Base-by-base conservation (phyloP, 257 asterid species). In the Ehretia macrophylla region DNA sequence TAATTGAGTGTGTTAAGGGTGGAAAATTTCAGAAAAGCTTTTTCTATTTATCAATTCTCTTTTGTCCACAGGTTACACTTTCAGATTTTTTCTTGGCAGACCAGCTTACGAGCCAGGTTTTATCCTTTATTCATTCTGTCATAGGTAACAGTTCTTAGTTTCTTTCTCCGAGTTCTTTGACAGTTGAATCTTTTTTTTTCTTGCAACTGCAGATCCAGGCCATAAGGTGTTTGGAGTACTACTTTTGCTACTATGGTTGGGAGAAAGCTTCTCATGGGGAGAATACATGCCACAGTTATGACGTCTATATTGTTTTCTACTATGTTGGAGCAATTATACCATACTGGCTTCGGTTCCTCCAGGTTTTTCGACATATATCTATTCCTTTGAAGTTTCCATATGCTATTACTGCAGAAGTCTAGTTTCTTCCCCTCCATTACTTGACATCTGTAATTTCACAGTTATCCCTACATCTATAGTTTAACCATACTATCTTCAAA, bases 31-130 rank as follows among this genome's bases (percentile, higher is more conserved):
- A 9, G 16, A 14, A 39, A 23, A 56, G 23, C 48, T 38, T 5
- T 51, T 44, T 38, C 22, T 10, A 19, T 23, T 35, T 37, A 51
- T 47, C 59, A 38, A 55, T 48, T 54, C 45, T 56, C 54, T 40
- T 62, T 53, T 10, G 11, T 62, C 32, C 69, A 58, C 75, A 87
- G 91, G 96, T 88, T 56, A 83, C 79, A 1, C 81, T 85, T 50
- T 81, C 87, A 14, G 93, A 86, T 65, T 82, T 79, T 70, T 86
- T 86, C 72, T 66, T 86, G 79, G 95, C 86, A 14, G 95, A 86
- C 73, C 95, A 86, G 61, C 70, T 86, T 20, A 86, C 95, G 17
- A 86, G 95, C 84, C 95, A 88, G 91, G 96, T 87, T 55, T 48
- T 54, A 13, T 63, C 49, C 56, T 52, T 51, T 55, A 48, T 54